Evolutionary conservation across 805 yeast genomes (phyloP), one percentile per base, ranked within the genome.

Genomic region (Candida pseudofarinosa): DNA sequence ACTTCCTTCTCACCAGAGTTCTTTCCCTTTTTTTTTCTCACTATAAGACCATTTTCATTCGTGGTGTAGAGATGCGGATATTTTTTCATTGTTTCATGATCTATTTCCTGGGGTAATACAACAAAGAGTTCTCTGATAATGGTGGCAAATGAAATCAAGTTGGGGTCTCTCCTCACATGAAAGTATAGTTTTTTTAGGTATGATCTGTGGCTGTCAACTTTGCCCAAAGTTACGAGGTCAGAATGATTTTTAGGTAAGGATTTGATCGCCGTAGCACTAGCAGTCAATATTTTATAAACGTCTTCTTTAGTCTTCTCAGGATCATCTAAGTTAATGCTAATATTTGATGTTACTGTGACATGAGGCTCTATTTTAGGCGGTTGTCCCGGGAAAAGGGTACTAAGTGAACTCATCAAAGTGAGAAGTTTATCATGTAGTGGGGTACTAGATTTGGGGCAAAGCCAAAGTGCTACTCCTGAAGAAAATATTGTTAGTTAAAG

Each of bases 301-400:
- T 83, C 87, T 12, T 76, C 77, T 34, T 73, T 71, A 10, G 73
- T 66, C 19, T 68, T 60, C 10, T 47, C 57, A 14, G 60, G 47
- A 37, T 66, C 62, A 6, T 58, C 60, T 46, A 65, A 48, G 43
- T 69, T 62, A 19, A 82, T 64, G 1, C 60, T 65, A 26, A 86
- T 65, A 44, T 78, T 74, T n/a, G 88, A 73, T 2, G 88, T 79
- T 19, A 86, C 71, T 1, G 95, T 87, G 30, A 87, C 71, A 56
- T 86, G 95, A 3, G 95, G 95, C 47, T 79, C 85, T 52, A 85
- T 81, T 23, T 54, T 58, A 2, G 85, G 84, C 1, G 88, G 80
- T 42, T 60, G 73, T 40, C 80, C 83, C 8, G 85, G 85, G 54
- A 86, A 84, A n/a, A 85, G 64, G 1, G 90, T 82, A 35, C 75